phyloP scores from a whole-genome alignment of 352 stramenopile genomes.

The Pythium insidiosum region DNA sequence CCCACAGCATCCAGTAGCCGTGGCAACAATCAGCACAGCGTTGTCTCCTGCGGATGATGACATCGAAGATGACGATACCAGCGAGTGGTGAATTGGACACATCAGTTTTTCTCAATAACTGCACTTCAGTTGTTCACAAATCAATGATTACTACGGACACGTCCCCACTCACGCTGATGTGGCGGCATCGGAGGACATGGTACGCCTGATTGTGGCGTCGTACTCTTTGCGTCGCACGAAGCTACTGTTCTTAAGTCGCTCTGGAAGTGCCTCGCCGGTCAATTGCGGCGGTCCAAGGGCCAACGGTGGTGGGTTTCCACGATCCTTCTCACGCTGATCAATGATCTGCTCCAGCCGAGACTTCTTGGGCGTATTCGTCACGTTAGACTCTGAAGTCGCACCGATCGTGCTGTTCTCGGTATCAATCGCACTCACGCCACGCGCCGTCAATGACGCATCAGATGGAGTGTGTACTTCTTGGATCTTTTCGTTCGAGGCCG shows the following conservation, averaged over 20 bases:
- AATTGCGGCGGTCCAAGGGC: no score
- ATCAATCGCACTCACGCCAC: no score
- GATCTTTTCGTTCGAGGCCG: conserved; percentile 28
- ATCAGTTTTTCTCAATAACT: background rate
- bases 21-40: background rate
- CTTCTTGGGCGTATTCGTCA: conserved; percentile 51
- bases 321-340: conserved; percentile 54
- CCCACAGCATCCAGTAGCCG: conserved; percentile 2
- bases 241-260: conserved; percentile 66
- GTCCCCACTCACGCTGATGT: background rate
- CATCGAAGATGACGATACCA: conserved; percentile 56
- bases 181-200: conserved; percentile 2
- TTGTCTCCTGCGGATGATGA: conserved; percentile 65
- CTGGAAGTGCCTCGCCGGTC: conserved; percentile 8
- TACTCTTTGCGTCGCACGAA: conserved; percentile 66
- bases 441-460: conserved; percentile 4
- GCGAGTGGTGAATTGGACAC: conserved; percentile 20
- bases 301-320: no score
- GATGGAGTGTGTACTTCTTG: conserved; percentile 31
- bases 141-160: no score
- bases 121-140: background rate
- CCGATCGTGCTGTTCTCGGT: no score
- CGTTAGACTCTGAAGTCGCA: no score
- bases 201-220: conserved; percentile 43
- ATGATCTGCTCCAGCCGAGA: conserved; percentile 37